Percentiles rank a stretch among this genome's conserved stretches.
These are phyloP conservation scores for Pleurotus ostreatus DNA, from an alignment of 768 basidiomycete species.

Conservation along the genomic window DNA sequence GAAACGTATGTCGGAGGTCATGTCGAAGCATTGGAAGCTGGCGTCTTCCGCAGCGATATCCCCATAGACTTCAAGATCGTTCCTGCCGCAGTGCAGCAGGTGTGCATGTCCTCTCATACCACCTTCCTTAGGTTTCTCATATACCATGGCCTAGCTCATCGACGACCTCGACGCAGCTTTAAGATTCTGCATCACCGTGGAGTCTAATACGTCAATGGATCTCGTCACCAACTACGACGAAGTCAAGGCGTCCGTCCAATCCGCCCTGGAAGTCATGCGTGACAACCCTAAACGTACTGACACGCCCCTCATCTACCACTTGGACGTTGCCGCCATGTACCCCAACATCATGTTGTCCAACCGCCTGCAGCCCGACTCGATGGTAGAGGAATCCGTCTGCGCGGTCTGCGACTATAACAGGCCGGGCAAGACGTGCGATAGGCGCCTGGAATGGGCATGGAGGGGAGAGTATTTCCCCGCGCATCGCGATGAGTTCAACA, in stretches of 20 bases:
- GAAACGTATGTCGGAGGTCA: conserved; percentile 99
- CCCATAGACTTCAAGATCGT: conserved; percentile 92
- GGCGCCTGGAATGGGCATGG: conserved; percentile 97
- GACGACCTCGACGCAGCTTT: conserved; percentile 92
- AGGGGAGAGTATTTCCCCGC: conserved; percentile 98
- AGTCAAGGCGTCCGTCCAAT: conserved; percentile 75
- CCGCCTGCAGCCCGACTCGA: conserved; percentile 95
- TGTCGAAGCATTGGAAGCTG: conserved; percentile 97
- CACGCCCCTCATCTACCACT: conserved; percentile 94
- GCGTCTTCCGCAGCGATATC: conserved; percentile 97
- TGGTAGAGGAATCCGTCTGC: conserved; percentile 93
- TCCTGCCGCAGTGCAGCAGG: conserved; percentile 81
- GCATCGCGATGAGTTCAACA: conserved; percentile 95
- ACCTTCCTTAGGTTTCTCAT: not conserved
- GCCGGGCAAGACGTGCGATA: conserved; percentile 92
- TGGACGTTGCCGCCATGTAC: conserved; percentile 99
- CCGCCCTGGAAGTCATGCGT: conserved; percentile 81
- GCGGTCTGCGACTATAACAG: conserved; percentile 98
- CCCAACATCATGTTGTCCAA: conserved; percentile 99
- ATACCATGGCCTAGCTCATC: conserved; percentile 59
- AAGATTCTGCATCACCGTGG: conserved; percentile 82
- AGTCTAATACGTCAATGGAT: conserved; percentile 74
- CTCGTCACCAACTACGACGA: conserved; percentile 93
- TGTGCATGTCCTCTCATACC: conserved; percentile 21
- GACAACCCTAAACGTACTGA: conserved; percentile 88